These are phyloP conservation scores for Grifola frondosa DNA, from an alignment of 1,284 basidiomycete genomes.

Conservation along the genomic window DNA sequence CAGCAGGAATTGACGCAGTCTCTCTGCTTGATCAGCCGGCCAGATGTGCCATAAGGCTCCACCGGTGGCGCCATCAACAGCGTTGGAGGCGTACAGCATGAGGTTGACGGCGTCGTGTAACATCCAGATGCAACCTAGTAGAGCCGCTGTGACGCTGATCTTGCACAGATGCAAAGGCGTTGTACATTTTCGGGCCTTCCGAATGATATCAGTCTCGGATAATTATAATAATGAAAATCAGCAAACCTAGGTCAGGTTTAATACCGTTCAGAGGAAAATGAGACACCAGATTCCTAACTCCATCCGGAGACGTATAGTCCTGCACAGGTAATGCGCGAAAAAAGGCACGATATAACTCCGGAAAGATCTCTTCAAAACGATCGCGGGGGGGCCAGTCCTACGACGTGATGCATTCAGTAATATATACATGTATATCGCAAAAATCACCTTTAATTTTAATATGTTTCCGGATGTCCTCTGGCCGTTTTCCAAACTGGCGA, in stretches of 20 bases:
- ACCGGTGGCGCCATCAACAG: constrained; percentile 60
- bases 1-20: constrained; percentile 61
- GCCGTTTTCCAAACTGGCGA: constrained; percentile 2
- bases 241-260: constrained; percentile 73
- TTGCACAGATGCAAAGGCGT: constrained; percentile 58
- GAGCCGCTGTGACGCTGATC: constrained; percentile 62
- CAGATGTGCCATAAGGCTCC: constrained; percentile 89
- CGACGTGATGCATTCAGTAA: neutral
- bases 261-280: constrained; percentile 79
- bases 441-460: constrained; percentile 3
- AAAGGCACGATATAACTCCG: constrained; percentile 83
- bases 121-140: constrained; percentile 88
- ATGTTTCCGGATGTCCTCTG: neutral
- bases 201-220: constrained; percentile 12
- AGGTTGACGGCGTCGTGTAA: constrained; percentile 90
- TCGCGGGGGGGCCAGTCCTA: constrained; percentile 22
- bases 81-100: constrained; percentile 70
- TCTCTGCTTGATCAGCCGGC: constrained; percentile 70
- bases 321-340: constrained; percentile 75
- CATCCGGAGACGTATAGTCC: constrained; percentile 79
- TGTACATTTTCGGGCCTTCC: constrained; percentile 73
- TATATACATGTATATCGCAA: neutral
- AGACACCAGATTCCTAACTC: constrained; percentile 76
- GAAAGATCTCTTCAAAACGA: constrained; percentile 73
- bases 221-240: constrained; percentile 43